Evolutionary conservation across 495 filamentous ascomycete species (phyloP), one percentile per base, ranked within the genome.

Genomic region (Penicillium lagena): DNA sequence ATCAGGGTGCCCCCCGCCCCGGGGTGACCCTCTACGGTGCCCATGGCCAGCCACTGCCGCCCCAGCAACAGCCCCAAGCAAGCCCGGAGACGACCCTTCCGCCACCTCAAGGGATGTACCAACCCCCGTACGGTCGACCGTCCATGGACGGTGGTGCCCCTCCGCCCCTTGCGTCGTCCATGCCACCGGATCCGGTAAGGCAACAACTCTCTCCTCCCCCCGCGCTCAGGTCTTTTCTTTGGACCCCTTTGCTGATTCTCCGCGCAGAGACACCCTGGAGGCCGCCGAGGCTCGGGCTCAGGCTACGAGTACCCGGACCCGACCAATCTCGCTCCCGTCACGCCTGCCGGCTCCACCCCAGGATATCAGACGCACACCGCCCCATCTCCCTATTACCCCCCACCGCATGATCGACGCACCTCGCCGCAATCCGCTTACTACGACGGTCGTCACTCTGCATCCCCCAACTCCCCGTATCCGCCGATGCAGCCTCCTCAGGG

Each of bases 31-130:
- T 89, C 34, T 89, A 85, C 63, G 86, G 86, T 28, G 83, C 86
- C 31, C 85, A 88, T 54, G 86, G 86, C 29, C 83, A 89, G 54
- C 86, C 84, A 32, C 75, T 82, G 35, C 79, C 80, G 10, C 72
- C 75, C 9, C 78, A 77, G 44, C 64, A 73, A 41, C 72, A 75
- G 50, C 63, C 72, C 47, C 67, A 69, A 33, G 48, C 2, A 22
- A 22, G 47, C n/a, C 51, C 64, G 11, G 71, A 80, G 37, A 63
- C 65, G 9, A 71, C 70, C 43, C 58, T 71, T 48, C 73, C 68
- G 36, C 70, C 74, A 35, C 76, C 75, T 38, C 76, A 73, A 58
- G 64, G 64, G 49, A 60, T 68, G 62, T 72, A 71, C 44, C 59
- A 58, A 29, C 62, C 54, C 42, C 47, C 64, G n/a, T 67, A 69